phyloP scores from a whole-genome alignment of 352 stramenopile genomes.

The Phytophthora pistaciae region DNA sequence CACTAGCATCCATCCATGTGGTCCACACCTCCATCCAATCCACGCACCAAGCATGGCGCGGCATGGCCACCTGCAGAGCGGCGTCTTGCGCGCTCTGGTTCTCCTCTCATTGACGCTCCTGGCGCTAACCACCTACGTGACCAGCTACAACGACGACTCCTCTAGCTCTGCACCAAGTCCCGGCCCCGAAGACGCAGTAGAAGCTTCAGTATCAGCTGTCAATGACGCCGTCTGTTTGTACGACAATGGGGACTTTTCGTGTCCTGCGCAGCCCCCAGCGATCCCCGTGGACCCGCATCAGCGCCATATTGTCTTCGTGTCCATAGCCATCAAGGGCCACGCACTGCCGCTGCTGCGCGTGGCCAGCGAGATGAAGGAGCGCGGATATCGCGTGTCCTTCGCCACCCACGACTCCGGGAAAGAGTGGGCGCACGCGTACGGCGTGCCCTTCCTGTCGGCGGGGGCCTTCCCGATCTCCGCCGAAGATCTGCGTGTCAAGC shows the following conservation, averaged over 20 bases:
- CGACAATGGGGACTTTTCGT: conserved; percentile 30
- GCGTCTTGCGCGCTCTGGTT: conserved; percentile 14
- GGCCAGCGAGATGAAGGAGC: conserved; percentile 74
- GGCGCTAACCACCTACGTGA: conserved; percentile 15
- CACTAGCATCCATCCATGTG: background rate
- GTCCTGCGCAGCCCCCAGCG: conserved; percentile 7
- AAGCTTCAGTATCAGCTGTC: conserved; percentile 16
- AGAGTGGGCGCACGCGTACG: conserved; percentile 71
- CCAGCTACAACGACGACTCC: conserved; percentile 22
- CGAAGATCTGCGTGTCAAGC: conserved; percentile 72
- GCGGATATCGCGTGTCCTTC: conserved; percentile 83
- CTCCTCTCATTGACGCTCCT: conserved; percentile 29
- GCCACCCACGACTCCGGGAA: conserved; percentile 85
- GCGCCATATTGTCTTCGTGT: conserved; percentile 81
- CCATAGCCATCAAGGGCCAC: conserved; percentile 86
- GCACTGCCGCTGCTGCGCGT: conserved; percentile 80
- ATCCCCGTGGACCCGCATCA: conserved; percentile 28
- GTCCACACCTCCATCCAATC: conserved; percentile 4
- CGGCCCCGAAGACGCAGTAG: conserved; percentile 9
- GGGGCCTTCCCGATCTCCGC: conserved; percentile 79
- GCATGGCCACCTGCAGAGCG: conserved; percentile 10
- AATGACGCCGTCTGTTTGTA: conserved; percentile 20
- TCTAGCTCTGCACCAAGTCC: conserved; percentile 16
- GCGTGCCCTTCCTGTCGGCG: conserved; percentile 75
- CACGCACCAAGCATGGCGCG: conserved; percentile 17